These are phyloP conservation scores for Fusarium bulbicola DNA, from an alignment of 2,329 filamentous ascomycete species.

Conservation along the genomic window DNA sequence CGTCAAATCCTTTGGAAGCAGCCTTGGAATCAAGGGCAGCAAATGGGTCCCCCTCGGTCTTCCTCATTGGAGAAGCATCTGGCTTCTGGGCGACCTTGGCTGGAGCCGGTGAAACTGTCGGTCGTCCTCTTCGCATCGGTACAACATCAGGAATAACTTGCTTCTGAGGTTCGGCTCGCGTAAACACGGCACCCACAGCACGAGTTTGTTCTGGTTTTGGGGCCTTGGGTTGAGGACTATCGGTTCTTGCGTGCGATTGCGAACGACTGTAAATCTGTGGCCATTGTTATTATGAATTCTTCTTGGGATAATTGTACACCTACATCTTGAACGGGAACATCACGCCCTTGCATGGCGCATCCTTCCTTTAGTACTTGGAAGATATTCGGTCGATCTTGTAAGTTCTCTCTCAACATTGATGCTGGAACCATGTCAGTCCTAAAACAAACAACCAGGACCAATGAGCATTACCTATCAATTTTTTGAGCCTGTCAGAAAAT, in stretches of 20 bases:
- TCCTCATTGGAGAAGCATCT: constrained; percentile 70
- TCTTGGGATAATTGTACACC: constrained; percentile 45
- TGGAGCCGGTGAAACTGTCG: constrained; percentile 51
- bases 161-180: constrained; percentile 75
- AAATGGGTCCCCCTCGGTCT: constrained; percentile 83
- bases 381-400: constrained; percentile 83
- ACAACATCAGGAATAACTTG: constrained; percentile 86
- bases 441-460: not conserved
- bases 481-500: constrained; percentile 91
- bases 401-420: constrained; percentile 89
- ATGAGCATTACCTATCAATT: constrained; percentile 75
- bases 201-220: constrained; percentile 63
- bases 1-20: constrained; percentile 69
- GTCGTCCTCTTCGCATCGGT: constrained; percentile 90
- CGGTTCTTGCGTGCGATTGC: constrained; percentile 66
- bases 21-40: constrained; percentile 79
- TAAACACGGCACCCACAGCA: constrained; percentile 81
- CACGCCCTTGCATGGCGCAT: constrained; percentile 87
- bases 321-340: constrained; percentile 90
- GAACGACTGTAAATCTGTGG: constrained; percentile 76
- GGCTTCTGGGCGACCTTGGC: constrained; percentile 53
- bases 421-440: constrained; percentile 59
- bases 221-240: constrained; percentile 63
- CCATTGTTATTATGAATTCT: constrained; percentile 10
- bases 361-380: constrained; percentile 91